Conservation (phyloP, 805 yeast species). For the Tetrapisispora taiwanensis region DNA sequence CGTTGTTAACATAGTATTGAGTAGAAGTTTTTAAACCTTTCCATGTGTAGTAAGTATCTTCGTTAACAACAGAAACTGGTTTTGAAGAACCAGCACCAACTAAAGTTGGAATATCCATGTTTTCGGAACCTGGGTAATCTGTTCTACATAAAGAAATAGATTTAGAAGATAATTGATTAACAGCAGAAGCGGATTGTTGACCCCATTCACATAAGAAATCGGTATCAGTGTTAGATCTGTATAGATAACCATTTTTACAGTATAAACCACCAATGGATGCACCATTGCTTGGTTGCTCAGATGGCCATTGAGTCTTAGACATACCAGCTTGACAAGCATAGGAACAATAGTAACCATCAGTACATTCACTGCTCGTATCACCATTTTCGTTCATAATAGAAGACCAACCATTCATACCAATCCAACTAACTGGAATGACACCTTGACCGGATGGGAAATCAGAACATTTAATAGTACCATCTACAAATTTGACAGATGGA, state of each 20-base stretch:
- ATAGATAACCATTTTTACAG: constrained; percentile 76
- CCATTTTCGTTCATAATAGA: constrained; percentile 33
- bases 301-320: constrained; percentile 98
- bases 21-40: constrained; percentile 74
- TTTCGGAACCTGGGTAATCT: constrained; percentile 98
- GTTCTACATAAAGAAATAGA: constrained; percentile 92
- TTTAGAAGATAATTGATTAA: constrained; percentile 43
- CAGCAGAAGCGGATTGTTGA: constrained; percentile 54
- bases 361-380: constrained; percentile 54
- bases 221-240: constrained; percentile 63
- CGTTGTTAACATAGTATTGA: constrained; percentile 95
- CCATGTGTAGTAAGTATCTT: constrained; percentile 73
- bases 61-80: constrained; percentile 73
- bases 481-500: constrained; percentile 53
- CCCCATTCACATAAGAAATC: constrained; percentile 86
- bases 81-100: constrained; percentile 55
- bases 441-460: constrained; percentile 69
- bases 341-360: constrained; percentile 89
- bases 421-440: constrained; percentile 50
- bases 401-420: constrained; percentile 44
- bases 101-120: constrained; percentile 91
- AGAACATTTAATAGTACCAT: constrained; percentile 61
- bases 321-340: constrained; percentile 98
- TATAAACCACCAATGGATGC: constrained; percentile 87
- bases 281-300: constrained; percentile 77